Percentiles rank a stretch among this genome's conserved stretches.
These are phyloP conservation scores for Eleusine indica DNA, from an alignment of 176 grass and related monocot species.

Conservation along the genomic window DNA sequence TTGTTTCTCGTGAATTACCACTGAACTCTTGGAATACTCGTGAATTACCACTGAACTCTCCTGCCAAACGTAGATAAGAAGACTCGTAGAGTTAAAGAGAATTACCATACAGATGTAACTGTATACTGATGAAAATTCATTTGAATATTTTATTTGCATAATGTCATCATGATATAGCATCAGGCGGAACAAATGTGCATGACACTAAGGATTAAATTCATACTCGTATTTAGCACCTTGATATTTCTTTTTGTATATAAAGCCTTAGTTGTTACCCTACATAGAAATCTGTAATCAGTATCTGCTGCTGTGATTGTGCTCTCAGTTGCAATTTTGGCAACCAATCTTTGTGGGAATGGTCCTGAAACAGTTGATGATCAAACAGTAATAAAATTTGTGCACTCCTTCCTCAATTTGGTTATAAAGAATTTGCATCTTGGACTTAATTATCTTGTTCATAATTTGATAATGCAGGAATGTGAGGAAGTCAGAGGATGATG, in stretches of 20 bases:
- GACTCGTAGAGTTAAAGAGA: background rate
- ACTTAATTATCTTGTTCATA: conserved; percentile 32
- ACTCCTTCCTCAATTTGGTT: background rate
- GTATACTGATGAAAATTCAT: background rate
- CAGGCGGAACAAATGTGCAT: background rate
- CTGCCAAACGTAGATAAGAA: background rate
- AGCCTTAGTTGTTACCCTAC: background rate
- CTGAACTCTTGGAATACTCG: background rate
- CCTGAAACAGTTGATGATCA: background rate
- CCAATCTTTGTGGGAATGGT: background rate
- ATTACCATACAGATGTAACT: background rate
- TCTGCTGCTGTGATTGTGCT: background rate
- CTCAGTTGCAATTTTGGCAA: background rate
- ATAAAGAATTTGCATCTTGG: background rate
- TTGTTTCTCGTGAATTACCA: background rate
- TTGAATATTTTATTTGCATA: background rate
- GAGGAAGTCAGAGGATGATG: conserved; percentile 92
- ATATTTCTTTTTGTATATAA: conserved; percentile 6
- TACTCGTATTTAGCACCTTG: conserved; percentile 6
- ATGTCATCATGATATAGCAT: background rate
- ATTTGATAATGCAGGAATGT: conserved; percentile 65
- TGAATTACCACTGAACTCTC: conserved; percentile 1
- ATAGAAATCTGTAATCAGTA: background rate
- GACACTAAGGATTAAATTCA: background rate
- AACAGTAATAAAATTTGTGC: background rate